Evolutionary conservation across 2,329 filamentous ascomycete genomes (phyloP).

Genomic region (Nigrograna mackinnonii): DNA sequence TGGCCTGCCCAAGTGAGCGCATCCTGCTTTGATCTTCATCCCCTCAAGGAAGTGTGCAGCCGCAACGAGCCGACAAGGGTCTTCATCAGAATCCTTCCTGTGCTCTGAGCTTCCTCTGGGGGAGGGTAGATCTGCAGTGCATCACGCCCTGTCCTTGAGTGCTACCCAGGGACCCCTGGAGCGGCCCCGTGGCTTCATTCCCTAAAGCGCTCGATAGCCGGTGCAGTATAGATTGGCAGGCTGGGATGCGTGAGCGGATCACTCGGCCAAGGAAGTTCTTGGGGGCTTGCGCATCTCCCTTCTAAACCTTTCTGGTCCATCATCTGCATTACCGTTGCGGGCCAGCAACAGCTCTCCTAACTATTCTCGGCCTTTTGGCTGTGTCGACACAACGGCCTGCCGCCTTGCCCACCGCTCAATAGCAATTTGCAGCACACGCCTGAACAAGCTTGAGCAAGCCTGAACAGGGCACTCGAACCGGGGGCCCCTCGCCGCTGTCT

Average conservation of each 20-base stretch:
- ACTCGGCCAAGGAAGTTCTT: constrained; percentile 36
- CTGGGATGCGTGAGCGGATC: constrained; percentile 40
- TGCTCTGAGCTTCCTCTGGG: constrained; percentile 17
- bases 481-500: constrained; percentile 36
- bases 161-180: constrained; percentile 22
- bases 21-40: too few relatives aligned
- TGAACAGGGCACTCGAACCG: constrained; percentile 1
- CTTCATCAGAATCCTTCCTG: too few relatives aligned
- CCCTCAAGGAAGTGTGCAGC: constrained; percentile 23
- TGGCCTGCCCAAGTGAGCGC: too few relatives aligned
- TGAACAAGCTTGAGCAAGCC: constrained; percentile 32
- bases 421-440: constrained; percentile 30
- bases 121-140: constrained; percentile 45
- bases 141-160: constrained; percentile 43
- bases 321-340: constrained; percentile 47
- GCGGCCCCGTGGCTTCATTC: constrained; percentile 25
- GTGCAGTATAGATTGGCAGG: constrained; percentile 39
- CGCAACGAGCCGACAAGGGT: too few relatives aligned
- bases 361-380: constrained; percentile 31
- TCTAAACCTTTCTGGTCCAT: constrained; percentile 31
- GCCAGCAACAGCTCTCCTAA: constrained; percentile 33
- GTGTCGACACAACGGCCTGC: constrained; percentile 41
- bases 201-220: constrained; percentile 44
- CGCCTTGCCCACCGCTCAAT: constrained; percentile 37
- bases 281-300: constrained; percentile 35